These are phyloP conservation scores for Zoysia japonica DNA, from an alignment of 176 grass and related monocot species.

Conservation along the genomic window DNA sequence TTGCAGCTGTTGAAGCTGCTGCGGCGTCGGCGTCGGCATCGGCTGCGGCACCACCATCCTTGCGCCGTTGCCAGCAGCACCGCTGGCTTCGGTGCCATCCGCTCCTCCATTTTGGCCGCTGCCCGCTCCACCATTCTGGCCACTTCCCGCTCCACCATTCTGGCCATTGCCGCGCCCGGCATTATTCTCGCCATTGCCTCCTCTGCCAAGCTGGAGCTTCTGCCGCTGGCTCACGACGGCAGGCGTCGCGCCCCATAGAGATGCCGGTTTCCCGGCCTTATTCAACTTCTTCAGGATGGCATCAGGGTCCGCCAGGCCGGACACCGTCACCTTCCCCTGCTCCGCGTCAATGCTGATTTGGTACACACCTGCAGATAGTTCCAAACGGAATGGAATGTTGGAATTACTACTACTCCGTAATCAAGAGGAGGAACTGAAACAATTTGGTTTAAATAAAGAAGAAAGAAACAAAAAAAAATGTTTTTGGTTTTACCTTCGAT, in stretches of 20 bases:
- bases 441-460: too few relatives aligned
- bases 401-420: too few relatives aligned
- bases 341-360: not conserved
- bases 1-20: slow-evolving; percentile 65
- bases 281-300: not conserved
- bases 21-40: slow-evolving; percentile 39
- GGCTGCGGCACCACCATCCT: slow-evolving; percentile 28
- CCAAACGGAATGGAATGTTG: not conserved
- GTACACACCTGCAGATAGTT: not conserved
- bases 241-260: slow-evolving; percentile 24
- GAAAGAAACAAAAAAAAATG: not conserved
- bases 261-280: not conserved
- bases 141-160: not conserved
- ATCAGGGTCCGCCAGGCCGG: not conserved
- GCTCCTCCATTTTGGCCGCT: too few relatives aligned
- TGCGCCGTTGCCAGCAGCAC: slow-evolving; percentile 19
- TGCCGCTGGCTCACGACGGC: slow-evolving; percentile 37
- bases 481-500: slow-evolving; percentile 54
- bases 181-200: slow-evolving; percentile 48
- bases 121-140: slow-evolving; percentile 10
- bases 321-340: not conserved
- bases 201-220: slow-evolving; percentile 41
- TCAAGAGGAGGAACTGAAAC: not conserved
- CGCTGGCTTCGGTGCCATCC: not conserved
- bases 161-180: slow-evolving; percentile 38